Conservation (phyloP, 75 land plant species). For the Sequoiadendron giganteum region DNA sequence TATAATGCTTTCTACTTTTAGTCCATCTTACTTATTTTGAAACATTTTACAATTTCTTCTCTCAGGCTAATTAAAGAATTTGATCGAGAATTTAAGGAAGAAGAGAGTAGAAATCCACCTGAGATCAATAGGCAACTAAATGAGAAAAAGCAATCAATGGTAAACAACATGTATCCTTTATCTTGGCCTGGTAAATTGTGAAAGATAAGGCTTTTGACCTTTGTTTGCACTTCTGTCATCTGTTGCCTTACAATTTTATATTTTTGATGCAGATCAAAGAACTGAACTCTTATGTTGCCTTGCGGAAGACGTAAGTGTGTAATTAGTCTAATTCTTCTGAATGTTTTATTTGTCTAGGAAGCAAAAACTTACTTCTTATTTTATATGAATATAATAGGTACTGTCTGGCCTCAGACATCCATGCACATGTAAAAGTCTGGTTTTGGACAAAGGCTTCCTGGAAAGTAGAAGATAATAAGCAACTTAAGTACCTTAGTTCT, state of each 20-base stretch:
- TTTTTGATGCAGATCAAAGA: constrained; percentile 73
- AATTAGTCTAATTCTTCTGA: not conserved
- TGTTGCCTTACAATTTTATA: constrained; percentile 1
- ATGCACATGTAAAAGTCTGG: not conserved
- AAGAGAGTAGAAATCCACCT: constrained; percentile 65
- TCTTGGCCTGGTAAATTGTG: not conserved
- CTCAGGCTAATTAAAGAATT: constrained; percentile 90
- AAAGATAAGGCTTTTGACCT: not conserved
- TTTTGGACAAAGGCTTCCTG: not conserved
- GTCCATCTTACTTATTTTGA: not conserved
- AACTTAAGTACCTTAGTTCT: not conserved
- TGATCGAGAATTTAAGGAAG: constrained; percentile 88
- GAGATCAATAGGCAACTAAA: constrained; percentile 71
- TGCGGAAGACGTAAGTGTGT: constrained; percentile 81
- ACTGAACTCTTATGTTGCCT: constrained; percentile 90
- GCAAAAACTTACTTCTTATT: not conserved
- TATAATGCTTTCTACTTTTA: not conserved
- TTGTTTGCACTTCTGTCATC: not conserved
- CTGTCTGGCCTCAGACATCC: not conserved
- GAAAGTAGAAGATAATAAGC: not conserved
- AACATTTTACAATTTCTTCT: not conserved
- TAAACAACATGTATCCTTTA: constrained; percentile 6
- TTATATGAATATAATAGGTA: not conserved
- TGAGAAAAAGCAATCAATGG: constrained; percentile 94
- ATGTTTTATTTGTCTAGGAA: not conserved